Evolutionary conservation across 1,284 basidiomycete species (phyloP).

Genomic region (Mycena sp.): DNA sequence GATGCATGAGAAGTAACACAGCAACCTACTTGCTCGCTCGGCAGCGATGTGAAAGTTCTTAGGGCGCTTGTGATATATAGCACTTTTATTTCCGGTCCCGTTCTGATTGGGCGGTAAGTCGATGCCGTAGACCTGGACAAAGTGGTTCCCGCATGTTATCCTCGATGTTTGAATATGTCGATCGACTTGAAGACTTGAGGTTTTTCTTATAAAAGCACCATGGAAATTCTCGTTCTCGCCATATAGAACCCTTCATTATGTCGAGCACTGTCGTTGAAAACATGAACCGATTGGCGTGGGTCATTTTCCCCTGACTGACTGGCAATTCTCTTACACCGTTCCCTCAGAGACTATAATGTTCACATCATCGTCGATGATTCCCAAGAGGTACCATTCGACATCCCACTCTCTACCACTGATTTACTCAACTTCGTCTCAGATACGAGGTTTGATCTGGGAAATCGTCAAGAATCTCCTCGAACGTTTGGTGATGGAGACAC

Average conservation of each 20-base stretch:
- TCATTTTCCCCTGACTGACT: background rate
- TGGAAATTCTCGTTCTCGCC: background rate
- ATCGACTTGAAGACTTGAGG: background rate
- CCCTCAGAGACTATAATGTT: background rate
- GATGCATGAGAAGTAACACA: no score
- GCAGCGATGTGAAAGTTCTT: no score
- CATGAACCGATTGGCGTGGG: background rate
- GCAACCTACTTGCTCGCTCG: no score
- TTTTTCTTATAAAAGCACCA: background rate
- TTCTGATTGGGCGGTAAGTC: background rate
- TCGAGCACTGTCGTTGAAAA: background rate
- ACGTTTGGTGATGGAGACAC: background rate
- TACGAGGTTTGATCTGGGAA: background rate
- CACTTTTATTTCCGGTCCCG: background rate
- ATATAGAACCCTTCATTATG: background rate
- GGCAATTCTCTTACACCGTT: background rate
- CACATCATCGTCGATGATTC: slow-evolving; percentile 1
- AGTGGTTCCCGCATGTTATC: background rate
- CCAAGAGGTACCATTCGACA: background rate
- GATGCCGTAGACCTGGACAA: background rate
- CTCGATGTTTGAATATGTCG: background rate
- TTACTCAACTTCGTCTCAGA: background rate
- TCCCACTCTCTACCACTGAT: background rate
- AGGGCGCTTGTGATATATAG: background rate
- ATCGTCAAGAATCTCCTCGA: background rate